Base-by-base conservation (phyloP, 2,329 filamentous ascomycete species). In the Fusarium aywerte region DNA sequence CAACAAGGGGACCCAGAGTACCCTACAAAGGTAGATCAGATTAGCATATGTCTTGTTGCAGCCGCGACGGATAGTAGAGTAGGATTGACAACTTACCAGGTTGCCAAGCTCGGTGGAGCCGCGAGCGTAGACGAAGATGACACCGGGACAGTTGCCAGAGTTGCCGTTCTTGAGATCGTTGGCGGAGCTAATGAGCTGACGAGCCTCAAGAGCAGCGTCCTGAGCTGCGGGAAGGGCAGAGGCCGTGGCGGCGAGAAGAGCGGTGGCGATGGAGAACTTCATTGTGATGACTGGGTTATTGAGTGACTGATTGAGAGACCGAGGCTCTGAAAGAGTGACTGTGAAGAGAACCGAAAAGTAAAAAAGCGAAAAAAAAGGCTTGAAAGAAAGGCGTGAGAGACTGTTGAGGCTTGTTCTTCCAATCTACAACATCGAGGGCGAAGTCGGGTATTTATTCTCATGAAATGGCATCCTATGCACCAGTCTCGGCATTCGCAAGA, bases 101-200 rank as follows among this genome's bases (percentile, higher is more conserved):
- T 81, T 81, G 31, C 79, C 79, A 7, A 57, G 9, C 65, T 81
- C 79, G 12, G 75, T 77, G 5, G 79, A 79, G 42, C 73, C 79
- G n/a, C 79, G 76, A 42, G 79, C 79, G 58, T 71, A 80, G 72
- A 81, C 76, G 69, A 80, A 76, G 67, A 81, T 80, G 44, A 75
- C 76, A 7, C 56, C 62, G 4, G 79, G 79, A 67, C 79, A 81
- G 35, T 69, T 67, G 40, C 68, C 64, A 16, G 67, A 63, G 43
- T 57, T 71, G 29, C 76, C 77, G 7, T 57, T 45, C 39, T 73
- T 66, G 18, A 78, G 72, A 31, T 78, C 76, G 32, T 73, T 72
- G 31, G 69, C 64, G 8, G 68, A 73, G 31, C 32, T 40, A 5
- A 51, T 18, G 4, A 61, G 23, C 32, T 73, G 71, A 3, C 71